Evolutionary conservation across 2,329 filamentous ascomycete species (phyloP).

Genomic region (Aspergillus proliferans): DNA sequence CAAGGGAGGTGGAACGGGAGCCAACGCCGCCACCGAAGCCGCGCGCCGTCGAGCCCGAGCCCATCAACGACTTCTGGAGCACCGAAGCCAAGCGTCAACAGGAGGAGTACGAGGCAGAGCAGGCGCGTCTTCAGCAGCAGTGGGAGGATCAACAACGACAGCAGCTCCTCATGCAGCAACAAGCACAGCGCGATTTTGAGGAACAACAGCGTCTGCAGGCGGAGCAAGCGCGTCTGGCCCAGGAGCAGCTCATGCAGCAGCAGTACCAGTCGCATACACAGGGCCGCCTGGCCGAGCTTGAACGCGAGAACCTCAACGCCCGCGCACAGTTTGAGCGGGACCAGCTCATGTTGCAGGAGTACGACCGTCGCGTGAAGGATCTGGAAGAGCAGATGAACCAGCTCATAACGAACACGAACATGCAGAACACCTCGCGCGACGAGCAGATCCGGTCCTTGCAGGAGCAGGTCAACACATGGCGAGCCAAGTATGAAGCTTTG

Average conservation of each 20-base stretch:
- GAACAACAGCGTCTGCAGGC: conserved; percentile 82
- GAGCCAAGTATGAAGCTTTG: conserved; percentile 91
- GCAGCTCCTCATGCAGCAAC: conserved; percentile 75
- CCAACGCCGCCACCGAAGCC: conserved; percentile 63
- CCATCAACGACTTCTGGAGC: conserved; percentile 98
- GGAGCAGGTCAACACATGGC: conserved; percentile 96
- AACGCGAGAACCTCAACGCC: conserved; percentile 90
- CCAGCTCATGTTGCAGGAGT: conserved; percentile 93
- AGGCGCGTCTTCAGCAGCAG: conserved; percentile 78
- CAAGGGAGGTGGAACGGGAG: conserved; percentile 61
- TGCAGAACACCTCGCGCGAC: conserved; percentile 84
- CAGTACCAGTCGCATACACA: conserved; percentile 93
- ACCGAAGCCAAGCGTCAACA: conserved; percentile 85
- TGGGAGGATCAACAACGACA: conserved; percentile 73
- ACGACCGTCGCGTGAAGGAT: conserved; percentile 88
- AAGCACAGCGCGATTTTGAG: conserved; percentile 91
- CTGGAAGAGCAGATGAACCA: conserved; percentile 81
- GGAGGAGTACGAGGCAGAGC: conserved; percentile 90
- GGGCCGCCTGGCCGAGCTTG: conserved; percentile 88
- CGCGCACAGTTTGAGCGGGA: conserved; percentile 95
- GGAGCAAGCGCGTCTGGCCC: conserved; percentile 84
- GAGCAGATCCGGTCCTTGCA: conserved; percentile 89
- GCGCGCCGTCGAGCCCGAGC: conserved; percentile 71
- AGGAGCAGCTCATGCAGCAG: conserved; percentile 81
- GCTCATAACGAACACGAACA: conserved; percentile 72